These are phyloP conservation scores for Pseudopithomyces maydicus DNA, from an alignment of 2,329 filamentous ascomycete species.

Conservation along the genomic window DNA sequence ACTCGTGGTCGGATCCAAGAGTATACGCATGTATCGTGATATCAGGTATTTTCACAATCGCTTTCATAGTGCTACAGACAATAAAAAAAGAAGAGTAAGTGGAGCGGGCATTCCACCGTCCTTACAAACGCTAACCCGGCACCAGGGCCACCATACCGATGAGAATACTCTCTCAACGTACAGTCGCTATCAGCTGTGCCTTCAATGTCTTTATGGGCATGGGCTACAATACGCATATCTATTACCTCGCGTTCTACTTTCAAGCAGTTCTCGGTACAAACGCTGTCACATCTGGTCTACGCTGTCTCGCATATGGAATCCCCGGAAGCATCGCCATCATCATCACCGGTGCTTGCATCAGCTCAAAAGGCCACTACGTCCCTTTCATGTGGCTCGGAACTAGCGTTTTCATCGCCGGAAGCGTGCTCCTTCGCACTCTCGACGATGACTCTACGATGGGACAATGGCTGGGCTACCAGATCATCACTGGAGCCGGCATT, in stretches of 20 bases:
- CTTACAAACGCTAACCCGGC: no score
- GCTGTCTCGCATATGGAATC: conserved; percentile 36
- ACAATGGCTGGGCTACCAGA: conserved; percentile 48
- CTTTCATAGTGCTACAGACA: neutral
- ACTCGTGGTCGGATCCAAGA: neutral
- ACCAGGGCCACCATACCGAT: neutral
- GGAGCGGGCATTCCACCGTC: no score
- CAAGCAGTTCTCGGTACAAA: conserved; percentile 49
- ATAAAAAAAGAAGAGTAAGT: neutral
- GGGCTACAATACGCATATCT: conserved; percentile 23
- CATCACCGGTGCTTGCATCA: conserved; percentile 30
- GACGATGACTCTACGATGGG: conserved; percentile 24
- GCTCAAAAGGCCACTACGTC: conserved; percentile 32
- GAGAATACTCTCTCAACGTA: neutral
- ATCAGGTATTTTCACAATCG: neutral
- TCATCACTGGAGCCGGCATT: conserved; percentile 44
- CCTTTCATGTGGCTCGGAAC: conserved; percentile 46
- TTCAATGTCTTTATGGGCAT: neutral
- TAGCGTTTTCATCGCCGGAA: conserved; percentile 41
- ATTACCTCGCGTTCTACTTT: conserved; percentile 49
- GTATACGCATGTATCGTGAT: neutral
- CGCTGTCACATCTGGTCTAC: conserved; percentile 42
- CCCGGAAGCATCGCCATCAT: conserved; percentile 28
- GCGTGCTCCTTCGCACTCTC: conserved; percentile 45
- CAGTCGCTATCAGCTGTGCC: neutral